phyloP scores from a whole-genome alignment of 805 yeast species.

The Candida nonsorbophila region DNA sequence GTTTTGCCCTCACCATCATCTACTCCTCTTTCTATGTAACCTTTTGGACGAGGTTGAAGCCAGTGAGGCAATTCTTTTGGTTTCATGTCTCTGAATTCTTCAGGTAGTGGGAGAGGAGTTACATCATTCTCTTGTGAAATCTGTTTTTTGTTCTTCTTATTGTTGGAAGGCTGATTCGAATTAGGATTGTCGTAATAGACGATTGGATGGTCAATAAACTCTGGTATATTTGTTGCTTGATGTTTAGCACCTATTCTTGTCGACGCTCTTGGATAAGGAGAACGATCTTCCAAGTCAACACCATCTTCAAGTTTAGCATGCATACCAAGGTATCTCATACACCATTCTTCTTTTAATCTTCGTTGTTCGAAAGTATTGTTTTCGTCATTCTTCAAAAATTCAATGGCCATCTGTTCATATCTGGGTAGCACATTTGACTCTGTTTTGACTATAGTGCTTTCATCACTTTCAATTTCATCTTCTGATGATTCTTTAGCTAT shows the following conservation, averaged over 20 bases:
- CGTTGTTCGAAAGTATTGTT: constrained; percentile 38
- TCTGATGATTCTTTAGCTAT: constrained; percentile 15
- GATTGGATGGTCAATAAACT: constrained; percentile 51
- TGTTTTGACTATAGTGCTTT: constrained; percentile 4
- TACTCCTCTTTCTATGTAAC: constrained; percentile 81
- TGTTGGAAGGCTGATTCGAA: constrained; percentile 6
- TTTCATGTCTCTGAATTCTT: constrained; percentile 34
- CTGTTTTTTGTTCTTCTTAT: constrained; percentile 12
- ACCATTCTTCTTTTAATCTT: constrained; percentile 69
- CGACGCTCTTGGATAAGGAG: constrained; percentile 74
- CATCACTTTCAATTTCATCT: constrained; percentile 6
- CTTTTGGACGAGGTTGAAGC: constrained; percentile 75
- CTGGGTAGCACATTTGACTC: constrained; percentile 30
- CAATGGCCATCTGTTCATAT: constrained; percentile 54
- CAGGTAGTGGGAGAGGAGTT: constrained; percentile 40
- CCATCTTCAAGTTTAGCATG: constrained; percentile 73
- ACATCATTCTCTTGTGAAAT: constrained; percentile 11
- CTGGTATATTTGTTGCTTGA: constrained; percentile 63
- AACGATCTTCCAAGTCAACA: constrained; percentile 65
- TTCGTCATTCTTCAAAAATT: constrained; percentile 45
- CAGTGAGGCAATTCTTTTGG: constrained; percentile 59
- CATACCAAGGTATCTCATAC: constrained; percentile 71
- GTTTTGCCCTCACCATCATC: constrained; percentile 52
- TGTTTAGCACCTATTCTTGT: constrained; percentile 70
- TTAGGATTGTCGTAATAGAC: constrained; percentile 53